A percentile compares a stretch with the other conserved stretches of the same genome.
phyloP scores from a whole-genome alignment of 306 rosid species.

The Quercus dentata region DNA sequence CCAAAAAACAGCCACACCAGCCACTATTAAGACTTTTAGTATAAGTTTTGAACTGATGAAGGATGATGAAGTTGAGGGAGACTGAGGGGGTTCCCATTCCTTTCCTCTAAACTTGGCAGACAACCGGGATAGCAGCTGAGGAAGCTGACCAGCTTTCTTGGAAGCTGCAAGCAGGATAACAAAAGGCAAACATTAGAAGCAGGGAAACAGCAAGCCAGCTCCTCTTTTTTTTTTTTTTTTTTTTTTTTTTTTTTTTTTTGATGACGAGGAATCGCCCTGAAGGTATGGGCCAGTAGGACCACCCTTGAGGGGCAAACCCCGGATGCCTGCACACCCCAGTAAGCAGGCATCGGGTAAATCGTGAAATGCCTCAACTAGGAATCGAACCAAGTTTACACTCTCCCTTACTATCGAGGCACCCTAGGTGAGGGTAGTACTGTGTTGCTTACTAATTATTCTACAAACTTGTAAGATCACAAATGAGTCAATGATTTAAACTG shows the following conservation, averaged over 20 bases:
- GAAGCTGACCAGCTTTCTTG: constrained; percentile 31
- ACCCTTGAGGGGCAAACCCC: too few relatives aligned
- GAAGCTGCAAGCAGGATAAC: constrained; percentile 40
- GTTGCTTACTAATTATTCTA: neutral
- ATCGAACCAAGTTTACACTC: too few relatives aligned
- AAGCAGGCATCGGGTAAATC: too few relatives aligned
- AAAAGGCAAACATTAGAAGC: constrained; percentile 21
- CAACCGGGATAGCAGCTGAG: constrained; percentile 1
- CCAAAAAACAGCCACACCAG: constrained; percentile 72
- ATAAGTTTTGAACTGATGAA: constrained; percentile 47
- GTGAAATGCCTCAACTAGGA: too few relatives aligned
- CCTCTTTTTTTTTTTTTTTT: too few relatives aligned
- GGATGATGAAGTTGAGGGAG: constrained; percentile 37
- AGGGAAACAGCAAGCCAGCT: neutral
- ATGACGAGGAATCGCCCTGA: too few relatives aligned
- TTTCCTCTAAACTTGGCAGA: neutral
- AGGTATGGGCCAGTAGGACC: too few relatives aligned
- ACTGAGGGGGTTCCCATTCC: constrained; percentile 35
- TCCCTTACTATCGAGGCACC: too few relatives aligned
- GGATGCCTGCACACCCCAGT: too few relatives aligned
- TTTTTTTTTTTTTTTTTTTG: too few relatives aligned
- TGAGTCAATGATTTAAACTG: neutral
- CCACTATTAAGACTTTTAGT: constrained; percentile 49
- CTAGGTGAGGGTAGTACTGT: too few relatives aligned
- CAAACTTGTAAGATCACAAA: neutral